A percentile compares a stretch with the other conserved stretches of the same genome.
Conservation (phyloP, 148 eudicot genomes). For the Beta vulgaris region DNA sequence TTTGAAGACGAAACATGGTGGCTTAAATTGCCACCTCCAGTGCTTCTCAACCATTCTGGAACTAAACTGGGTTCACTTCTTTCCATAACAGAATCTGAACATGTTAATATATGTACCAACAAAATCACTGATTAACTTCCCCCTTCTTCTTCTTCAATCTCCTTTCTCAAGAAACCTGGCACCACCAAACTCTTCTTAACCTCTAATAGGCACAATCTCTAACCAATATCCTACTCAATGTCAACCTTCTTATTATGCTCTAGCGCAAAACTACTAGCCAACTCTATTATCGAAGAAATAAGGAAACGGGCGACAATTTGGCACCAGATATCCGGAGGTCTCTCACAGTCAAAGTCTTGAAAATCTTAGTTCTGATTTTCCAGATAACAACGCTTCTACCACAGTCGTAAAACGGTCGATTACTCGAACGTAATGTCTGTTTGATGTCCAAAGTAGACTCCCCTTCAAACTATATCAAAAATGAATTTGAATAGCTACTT, state of each 20-base stretch:
- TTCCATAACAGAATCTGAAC: slow-evolving; percentile 71
- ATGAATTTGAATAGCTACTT: not conserved
- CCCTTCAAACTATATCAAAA: not conserved
- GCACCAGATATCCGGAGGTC: no score
- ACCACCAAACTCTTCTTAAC: not conserved
- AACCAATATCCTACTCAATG: not conserved
- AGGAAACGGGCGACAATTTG: no score
- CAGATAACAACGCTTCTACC: not conserved
- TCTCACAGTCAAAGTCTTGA: not conserved
- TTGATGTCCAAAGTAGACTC: not conserved
- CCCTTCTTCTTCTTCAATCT: slow-evolving; percentile 8
- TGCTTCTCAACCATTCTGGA: slow-evolving; percentile 87
- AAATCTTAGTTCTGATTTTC: not conserved
- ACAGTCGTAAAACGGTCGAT: not conserved
- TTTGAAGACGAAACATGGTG: slow-evolving; percentile 52
- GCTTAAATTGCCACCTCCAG: slow-evolving; percentile 55
- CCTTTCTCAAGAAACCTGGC: not conserved
- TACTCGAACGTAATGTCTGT: not conserved
- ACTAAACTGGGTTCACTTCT: slow-evolving; percentile 88
- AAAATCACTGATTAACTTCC: slow-evolving; percentile 17
- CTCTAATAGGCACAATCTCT: not conserved
- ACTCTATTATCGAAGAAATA: no score
- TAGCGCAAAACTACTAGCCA: not conserved
- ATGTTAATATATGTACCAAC: slow-evolving; percentile 39
- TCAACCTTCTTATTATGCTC: not conserved